These are phyloP conservation scores for Bolboschoenoplectus hybrid DNA, from an alignment of 202 grass and related monocot species.

Conservation along the genomic window DNA sequence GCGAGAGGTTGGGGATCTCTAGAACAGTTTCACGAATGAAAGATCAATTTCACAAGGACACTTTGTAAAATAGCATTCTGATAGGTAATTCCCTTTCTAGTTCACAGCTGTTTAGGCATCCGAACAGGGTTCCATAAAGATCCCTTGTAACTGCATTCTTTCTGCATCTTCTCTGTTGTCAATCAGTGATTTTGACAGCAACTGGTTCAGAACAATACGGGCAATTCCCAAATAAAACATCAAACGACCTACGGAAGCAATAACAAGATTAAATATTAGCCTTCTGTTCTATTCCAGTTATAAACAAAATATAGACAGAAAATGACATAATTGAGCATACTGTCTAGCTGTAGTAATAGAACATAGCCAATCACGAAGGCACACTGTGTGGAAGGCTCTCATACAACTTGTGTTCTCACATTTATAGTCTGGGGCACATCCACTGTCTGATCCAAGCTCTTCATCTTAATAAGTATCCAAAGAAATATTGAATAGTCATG, in stretches of 20 bases:
- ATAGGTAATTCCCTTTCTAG: too few relatives aligned
- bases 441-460: conserved; percentile 66
- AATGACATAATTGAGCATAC: conserved; percentile 47
- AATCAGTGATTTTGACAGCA: conserved; percentile 63
- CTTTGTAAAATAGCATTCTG: too few relatives aligned
- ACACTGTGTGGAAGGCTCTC: conserved; percentile 69
- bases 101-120: too few relatives aligned
- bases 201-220: conserved; percentile 79
- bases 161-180: conserved; percentile 10
- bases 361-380: conserved; percentile 74
- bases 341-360: conserved; percentile 85
- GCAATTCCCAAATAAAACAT: conserved; percentile 83
- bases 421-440: conserved; percentile 61
- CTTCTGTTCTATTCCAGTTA: background rate
- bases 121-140: too few relatives aligned
- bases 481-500: background rate
- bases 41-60: background rate
- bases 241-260: conserved; percentile 58
- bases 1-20: background rate
- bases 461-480: conserved; percentile 59
- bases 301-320: conserved; percentile 5
- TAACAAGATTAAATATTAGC: conserved; percentile 5
- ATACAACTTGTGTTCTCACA: conserved; percentile 73
- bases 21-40: background rate
- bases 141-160: too few relatives aligned